A percentile compares a stretch with the other conserved stretches of the same genome.
Conservation (phyloP, 129 eudicot species). For the Solidago caesia region DNA sequence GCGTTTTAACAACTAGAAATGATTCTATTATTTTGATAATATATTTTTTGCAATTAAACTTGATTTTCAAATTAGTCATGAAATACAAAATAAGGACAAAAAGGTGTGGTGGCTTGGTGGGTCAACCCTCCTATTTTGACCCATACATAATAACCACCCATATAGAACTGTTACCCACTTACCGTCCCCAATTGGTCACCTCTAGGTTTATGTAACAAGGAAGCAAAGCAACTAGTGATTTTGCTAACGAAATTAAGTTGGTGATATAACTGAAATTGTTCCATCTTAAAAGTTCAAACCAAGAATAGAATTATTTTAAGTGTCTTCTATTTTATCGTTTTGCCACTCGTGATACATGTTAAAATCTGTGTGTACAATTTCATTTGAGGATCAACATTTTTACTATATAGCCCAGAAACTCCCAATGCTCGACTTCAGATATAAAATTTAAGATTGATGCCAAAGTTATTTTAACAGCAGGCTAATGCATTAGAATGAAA, state of each 20-base stretch:
- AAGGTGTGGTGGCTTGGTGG: not conserved
- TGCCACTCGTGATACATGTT: not conserved
- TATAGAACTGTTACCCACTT: not conserved
- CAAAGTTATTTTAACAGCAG: not conserved
- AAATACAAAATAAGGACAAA: too few species aligned
- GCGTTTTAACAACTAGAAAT: too few species aligned
- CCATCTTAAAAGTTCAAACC: not conserved
- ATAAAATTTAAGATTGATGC: not conserved
- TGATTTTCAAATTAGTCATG: too few species aligned
- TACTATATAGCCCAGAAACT: not conserved
- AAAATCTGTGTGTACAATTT: not conserved
- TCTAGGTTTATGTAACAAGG: too few species aligned
- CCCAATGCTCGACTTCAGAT: not conserved
- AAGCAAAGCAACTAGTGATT: too few species aligned
- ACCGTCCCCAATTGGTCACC: not conserved
- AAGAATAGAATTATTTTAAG: not conserved
- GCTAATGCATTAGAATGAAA: not conserved
- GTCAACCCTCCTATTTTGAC: not conserved
- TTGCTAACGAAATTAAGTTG: too few species aligned
- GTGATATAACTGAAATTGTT: too few species aligned
- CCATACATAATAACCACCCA: not conserved
- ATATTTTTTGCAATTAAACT: too few species aligned
- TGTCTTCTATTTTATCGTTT: not conserved
- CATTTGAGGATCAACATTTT: slow-evolving; percentile 4
- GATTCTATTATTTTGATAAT: too few species aligned